A percentile compares a stretch with the other conserved stretches of the same genome.
Evolutionary conservation across 805 yeast species (phyloP).

Genomic region (Spathaspora hagerdaliae): DNA sequence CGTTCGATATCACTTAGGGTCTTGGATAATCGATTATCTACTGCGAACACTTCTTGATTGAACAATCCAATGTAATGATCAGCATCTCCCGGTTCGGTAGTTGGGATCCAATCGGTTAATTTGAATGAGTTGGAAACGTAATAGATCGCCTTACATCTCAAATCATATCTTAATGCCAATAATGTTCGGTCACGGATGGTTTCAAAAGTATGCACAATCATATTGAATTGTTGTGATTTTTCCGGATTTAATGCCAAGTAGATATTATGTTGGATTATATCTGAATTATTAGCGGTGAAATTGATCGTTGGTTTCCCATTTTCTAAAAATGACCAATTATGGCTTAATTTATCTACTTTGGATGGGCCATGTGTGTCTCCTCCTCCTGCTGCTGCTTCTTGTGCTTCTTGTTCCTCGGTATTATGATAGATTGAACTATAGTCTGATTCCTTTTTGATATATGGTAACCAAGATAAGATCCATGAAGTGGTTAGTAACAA

Average conservation of each 20-base stretch:
- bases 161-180: conserved; percentile 53
- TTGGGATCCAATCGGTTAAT: conserved; percentile 48
- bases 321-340: conserved; percentile 40
- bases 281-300: conserved; percentile 12
- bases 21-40: conserved; percentile 40
- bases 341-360: conserved; percentile 29
- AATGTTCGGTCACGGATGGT: conserved; percentile 34
- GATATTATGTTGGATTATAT: conserved; percentile 21
- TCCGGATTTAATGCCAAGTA: conserved; percentile 30
- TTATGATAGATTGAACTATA: conserved; percentile 17
- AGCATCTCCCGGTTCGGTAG: conserved; percentile 54
- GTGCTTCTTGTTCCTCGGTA: no score
- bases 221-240: conserved; percentile 32
- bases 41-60: conserved; percentile 45
- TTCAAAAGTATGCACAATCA: conserved; percentile 28
- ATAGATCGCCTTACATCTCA: conserved; percentile 50
- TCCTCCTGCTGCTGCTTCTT: no score
- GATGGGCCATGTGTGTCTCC: conserved; percentile 14
- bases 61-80: conserved; percentile 51
- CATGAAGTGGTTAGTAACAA: conserved; percentile 53
- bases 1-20: conserved; percentile 29
- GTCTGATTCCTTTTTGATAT: conserved; percentile 41
- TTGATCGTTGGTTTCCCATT: conserved; percentile 24
- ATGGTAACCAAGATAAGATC: conserved; percentile 59
- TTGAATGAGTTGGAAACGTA: conserved; percentile 46